Base-by-base conservation (phyloP, 163 green algal species). In the Prototheca wickerhamii region DNA sequence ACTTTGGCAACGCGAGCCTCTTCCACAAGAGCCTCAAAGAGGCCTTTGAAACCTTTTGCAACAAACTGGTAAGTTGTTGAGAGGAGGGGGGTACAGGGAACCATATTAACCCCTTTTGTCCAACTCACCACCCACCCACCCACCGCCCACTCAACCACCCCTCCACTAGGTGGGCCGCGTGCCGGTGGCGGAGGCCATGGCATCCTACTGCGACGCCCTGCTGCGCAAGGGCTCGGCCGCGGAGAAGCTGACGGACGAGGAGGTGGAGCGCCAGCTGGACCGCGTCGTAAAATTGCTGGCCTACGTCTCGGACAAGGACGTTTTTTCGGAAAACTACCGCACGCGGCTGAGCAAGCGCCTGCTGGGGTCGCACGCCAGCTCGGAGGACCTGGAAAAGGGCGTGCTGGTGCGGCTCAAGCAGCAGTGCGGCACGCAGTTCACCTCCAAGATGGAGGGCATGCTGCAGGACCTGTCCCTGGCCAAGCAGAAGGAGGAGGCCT, bases 371-470 rank as follows among this genome's bases (percentile, higher is more conserved):
- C 92, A 78, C 89, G 87, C 69, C 26, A 81, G 82, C 28, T 87
- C 72, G 26, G 93, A 99, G 55, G 91, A 99, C 62, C 88, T 95
- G 61, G 93, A 99, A 82, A 87, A 91, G 51, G 82, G 70, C 64
- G 89, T 98, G 66, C 79, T 99, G 55, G 82, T 87, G 3, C 87
- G 89, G 30, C 82, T 99, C 43, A 99, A 99, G 86, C 87, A 97
- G 86, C 91, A 98, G 80, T 98, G 92, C 70, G 93, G 93, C 28
- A 84, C 89, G 44, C 93, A 98, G 83, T 98, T 97, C 80, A 98
- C 92, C 3, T 87, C 72, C 59, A 97, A 88, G 84, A 99, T 99
- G 93, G 93, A 99, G 84, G 93, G 93, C 68, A 99, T 99, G 93
- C 87, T 98, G 32, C 91, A 80, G 4, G 93, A 99, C 77, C 74